phyloP scores from a whole-genome alignment of 1,284 basidiomycete genomes.

The Trichosporon inkin region DNA sequence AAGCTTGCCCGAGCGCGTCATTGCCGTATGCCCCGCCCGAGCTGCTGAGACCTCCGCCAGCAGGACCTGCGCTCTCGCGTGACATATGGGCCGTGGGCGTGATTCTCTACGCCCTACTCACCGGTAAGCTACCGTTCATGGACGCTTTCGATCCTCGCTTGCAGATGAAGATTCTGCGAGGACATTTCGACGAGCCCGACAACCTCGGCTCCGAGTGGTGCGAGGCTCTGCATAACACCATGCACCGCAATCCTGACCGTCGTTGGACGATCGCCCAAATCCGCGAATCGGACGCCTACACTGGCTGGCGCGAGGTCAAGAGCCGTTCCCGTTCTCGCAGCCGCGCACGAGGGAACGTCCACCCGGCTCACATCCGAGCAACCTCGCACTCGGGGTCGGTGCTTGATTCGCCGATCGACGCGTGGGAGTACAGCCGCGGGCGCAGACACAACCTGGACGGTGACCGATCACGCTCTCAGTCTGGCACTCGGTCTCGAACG shows the following conservation, averaged over 20 bases:
- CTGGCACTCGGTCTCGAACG: not conserved
- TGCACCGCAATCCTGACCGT: slow-evolving; percentile 58
- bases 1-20: slow-evolving; percentile 69
- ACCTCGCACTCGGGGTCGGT: slow-evolving; percentile 3
- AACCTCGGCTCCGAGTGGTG: slow-evolving; percentile 66
- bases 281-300: slow-evolving; percentile 70
- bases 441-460: not conserved
- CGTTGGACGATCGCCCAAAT: slow-evolving; percentile 74
- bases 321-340: slow-evolving; percentile 29
- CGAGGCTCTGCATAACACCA: slow-evolving; percentile 67
- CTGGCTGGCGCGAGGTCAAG: slow-evolving; percentile 62
- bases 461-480: slow-evolving; percentile 1
- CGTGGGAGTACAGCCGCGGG: not conserved
- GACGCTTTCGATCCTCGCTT: slow-evolving; percentile 85
- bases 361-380: not conserved
- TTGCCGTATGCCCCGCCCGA: slow-evolving; percentile 85
- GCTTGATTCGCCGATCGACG: not conserved
- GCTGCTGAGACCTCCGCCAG: slow-evolving; percentile 56
- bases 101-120: slow-evolving; percentile 75
- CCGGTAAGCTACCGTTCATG: slow-evolving; percentile 72
- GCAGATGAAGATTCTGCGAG: slow-evolving; percentile 83
- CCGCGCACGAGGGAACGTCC: not conserved
- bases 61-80: slow-evolving; percentile 56
- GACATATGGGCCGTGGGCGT: slow-evolving; percentile 93
- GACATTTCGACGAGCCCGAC: slow-evolving; percentile 56